These are phyloP conservation scores for Vigna angularis DNA, from an alignment of 306 rosid species.

Conservation along the genomic window DNA sequence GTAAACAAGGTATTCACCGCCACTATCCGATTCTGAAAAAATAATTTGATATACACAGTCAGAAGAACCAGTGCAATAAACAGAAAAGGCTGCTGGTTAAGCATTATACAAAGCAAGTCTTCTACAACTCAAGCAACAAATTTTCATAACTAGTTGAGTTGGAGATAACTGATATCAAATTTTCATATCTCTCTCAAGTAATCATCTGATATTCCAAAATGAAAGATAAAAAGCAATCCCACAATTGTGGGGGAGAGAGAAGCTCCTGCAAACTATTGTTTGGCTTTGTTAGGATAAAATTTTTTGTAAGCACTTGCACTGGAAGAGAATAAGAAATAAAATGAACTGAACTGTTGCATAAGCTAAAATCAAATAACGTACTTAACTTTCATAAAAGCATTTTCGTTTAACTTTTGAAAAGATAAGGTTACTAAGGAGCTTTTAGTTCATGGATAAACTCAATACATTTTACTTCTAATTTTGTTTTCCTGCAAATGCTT, in stretches of 20 bases:
- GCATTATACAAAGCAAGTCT: slow-evolving; percentile 9
- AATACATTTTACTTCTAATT: not conserved
- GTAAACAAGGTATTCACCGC: slow-evolving; percentile 77
- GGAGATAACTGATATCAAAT: slow-evolving; percentile 6
- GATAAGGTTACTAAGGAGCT: no score
- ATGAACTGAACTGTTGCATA: not conserved
- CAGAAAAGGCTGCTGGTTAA: slow-evolving; percentile 10
- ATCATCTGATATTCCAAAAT: slow-evolving; percentile 4
- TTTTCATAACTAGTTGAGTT: not conserved
- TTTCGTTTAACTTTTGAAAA: no score
- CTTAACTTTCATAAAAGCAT: not conserved
- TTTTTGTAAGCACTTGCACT: not conserved
- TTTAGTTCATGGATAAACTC: not conserved
- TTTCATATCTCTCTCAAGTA: not conserved
- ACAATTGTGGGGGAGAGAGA: not conserved
- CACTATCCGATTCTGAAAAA: slow-evolving; percentile 82
- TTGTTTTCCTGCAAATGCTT: not conserved
- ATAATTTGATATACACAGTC: slow-evolving; percentile 28
- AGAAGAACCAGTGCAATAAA: slow-evolving; percentile 26
- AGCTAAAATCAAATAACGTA: no score
- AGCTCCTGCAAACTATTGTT: slow-evolving; percentile 7
- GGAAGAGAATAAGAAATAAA: not conserved
- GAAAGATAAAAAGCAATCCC: not conserved
- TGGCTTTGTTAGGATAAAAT: not conserved
- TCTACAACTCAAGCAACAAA: slow-evolving; percentile 31